Base-by-base conservation (phyloP, 1,284 basidiomycete genomes). In the Fomitopsis pinicola region DNA sequence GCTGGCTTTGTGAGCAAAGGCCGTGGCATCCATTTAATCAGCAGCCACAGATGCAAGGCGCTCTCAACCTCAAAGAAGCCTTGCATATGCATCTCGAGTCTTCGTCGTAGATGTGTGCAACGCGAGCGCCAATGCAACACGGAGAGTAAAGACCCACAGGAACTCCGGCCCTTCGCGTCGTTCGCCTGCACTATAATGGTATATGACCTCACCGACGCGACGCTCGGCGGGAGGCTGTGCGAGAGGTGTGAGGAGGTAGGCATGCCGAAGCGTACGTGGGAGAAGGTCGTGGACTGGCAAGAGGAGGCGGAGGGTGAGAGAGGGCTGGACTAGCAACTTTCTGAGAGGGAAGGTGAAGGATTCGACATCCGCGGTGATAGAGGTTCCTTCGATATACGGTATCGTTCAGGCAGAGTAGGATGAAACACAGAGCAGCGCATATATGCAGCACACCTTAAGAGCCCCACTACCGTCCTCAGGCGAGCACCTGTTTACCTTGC, bases 391-490 rank as follows among this genome's bases (percentile, higher is more conserved):
- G 64, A 61, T 5, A 56, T 50, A 4, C 72, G 64, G 63, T 72
- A 72, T 17, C 67, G 68, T 6, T 70, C 65, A 2, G 87, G 87
- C 28, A 87, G 75, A 1, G 87, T 79, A 45, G 88, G 80, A 14
- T 87, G 86, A 65, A 88, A 88, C 0, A 83, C 85, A 56, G 77
- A 79, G 22, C 22, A 64, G 69, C 71, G 69, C 68, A 66, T 71
- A 69, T 64, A 70, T 62, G 12, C 62, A 70, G 66, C 35, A 30
- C 35, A 8, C 55, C 66, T 15, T 15, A 59, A 63, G 26, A 58
- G 63, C 57, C 28, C 63, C 58, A 58, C 69, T 28, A 58, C 59
- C 40, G 55, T 67, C 12, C 45, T 71, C 64, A 59, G 63, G 55
- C 38, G 60, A 35, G 61, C 63, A 53, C 52, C 64, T 15, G 42